Percentiles rank a stretch among this genome's conserved stretches.
Conservation (phyloP, 164 flowering plant species). For the Aristolochia californica region DNA sequence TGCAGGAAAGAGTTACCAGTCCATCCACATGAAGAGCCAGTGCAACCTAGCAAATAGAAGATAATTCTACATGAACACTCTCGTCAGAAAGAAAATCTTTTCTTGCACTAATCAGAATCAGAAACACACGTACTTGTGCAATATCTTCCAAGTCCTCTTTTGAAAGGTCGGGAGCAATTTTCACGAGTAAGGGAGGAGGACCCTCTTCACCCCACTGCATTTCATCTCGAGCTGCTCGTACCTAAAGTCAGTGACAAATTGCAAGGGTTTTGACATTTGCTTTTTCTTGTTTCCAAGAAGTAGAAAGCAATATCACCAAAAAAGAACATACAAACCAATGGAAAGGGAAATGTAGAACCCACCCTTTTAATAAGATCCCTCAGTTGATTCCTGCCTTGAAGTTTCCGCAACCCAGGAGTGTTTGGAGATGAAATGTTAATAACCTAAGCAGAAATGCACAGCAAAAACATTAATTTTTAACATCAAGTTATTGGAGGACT, state of each 20-base stretch:
- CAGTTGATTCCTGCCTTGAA: slow-evolving; percentile 91
- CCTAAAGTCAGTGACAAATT: slow-evolving; percentile 24
- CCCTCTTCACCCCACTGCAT: slow-evolving; percentile 99
- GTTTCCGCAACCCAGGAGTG: slow-evolving; percentile 95
- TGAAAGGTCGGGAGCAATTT: slow-evolving; percentile 94
- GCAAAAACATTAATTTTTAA: background rate
- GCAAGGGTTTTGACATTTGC: background rate
- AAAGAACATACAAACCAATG: background rate
- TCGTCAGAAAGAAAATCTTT: background rate
- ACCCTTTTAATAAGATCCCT: slow-evolving; percentile 97
- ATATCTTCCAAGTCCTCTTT: slow-evolving; percentile 96
- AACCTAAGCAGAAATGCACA: slow-evolving; percentile 36
- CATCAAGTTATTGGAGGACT: background rate
- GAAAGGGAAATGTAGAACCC: slow-evolving; percentile 1
- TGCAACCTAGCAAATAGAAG: slow-evolving; percentile 61
- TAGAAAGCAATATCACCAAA: background rate
- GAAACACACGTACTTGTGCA: slow-evolving; percentile 66
- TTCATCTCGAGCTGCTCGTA: slow-evolving; percentile 98
- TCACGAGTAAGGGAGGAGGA: slow-evolving; percentile 95
- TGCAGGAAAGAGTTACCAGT: slow-evolving; percentile 42
- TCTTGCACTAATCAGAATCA: background rate
- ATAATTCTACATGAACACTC: slow-evolving; percentile 10
- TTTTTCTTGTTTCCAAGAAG: background rate
- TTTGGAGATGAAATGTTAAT: slow-evolving; percentile 96
- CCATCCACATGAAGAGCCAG: slow-evolving; percentile 91